Evolutionary conservation across 1,284 basidiomycete genomes (phyloP).

Genomic region (Termitomyces sp.): DNA sequence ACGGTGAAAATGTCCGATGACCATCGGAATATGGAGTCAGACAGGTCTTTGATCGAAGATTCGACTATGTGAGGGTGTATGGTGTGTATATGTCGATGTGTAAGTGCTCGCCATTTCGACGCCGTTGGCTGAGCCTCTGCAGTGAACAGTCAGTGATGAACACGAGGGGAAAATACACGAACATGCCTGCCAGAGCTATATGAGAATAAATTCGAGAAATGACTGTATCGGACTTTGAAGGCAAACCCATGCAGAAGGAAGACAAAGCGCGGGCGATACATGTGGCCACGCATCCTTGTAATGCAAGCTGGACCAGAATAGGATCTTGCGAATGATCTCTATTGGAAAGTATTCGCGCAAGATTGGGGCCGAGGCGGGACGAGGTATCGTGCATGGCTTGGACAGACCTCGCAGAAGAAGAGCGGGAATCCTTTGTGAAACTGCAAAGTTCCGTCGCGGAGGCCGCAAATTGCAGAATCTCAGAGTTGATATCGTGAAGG

Average conservation of each 20-base stretch:
- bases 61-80: conserved; percentile 63
- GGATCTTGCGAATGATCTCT: conserved; percentile 70
- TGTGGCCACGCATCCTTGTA: conserved; percentile 63
- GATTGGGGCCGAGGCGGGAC: conserved; percentile 52
- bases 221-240: conserved; percentile 60
- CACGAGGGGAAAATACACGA: not conserved
- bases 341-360: conserved; percentile 52
- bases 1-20: conserved; percentile 59
- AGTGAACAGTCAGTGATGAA: conserved; percentile 8
- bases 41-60: conserved; percentile 59
- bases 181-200: conserved; percentile 57
- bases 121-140: conserved; percentile 71
- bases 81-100: conserved; percentile 60
- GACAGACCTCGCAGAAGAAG: conserved; percentile 30
- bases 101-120: conserved; percentile 66
- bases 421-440: conserved; percentile 35
- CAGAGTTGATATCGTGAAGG: conserved; percentile 73
- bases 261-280: conserved; percentile 62
- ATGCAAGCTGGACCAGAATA: conserved; percentile 64
- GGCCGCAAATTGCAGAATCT: conserved; percentile 71
- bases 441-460: conserved; percentile 62
- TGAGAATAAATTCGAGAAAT: conserved; percentile 60
- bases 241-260: conserved; percentile 68
- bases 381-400: conserved; percentile 55
- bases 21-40: conserved; percentile 67